Evolutionary conservation across 163 green algal species (phyloP).

Genomic region (Volvox carteri): DNA sequence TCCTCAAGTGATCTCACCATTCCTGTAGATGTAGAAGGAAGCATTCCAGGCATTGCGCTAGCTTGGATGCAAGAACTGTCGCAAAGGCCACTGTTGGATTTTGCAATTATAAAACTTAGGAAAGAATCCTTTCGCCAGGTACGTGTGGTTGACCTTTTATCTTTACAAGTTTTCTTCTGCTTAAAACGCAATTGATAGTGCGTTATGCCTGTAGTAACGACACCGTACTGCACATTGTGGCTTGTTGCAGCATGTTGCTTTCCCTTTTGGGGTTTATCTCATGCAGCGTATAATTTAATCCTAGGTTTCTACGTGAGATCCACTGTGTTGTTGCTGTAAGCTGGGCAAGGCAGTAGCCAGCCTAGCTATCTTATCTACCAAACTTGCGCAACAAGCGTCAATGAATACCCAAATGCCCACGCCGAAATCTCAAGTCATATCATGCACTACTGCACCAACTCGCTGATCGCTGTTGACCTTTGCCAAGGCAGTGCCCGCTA

Average conservation of each 20-base stretch:
- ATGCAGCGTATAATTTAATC: neutral
- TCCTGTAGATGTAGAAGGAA: neutral
- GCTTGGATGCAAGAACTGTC: neutral
- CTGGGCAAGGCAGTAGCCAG: neutral
- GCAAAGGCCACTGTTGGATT: conserved; percentile 4
- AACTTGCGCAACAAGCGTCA: too few species aligned
- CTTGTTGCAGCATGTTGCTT: conserved; percentile 20
- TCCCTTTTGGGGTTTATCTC: neutral
- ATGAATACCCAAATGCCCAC: too few species aligned
- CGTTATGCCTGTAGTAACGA: conserved; percentile 17
- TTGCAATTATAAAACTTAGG: neutral
- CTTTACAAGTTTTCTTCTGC: neutral
- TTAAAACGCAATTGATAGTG: conserved; percentile 8
- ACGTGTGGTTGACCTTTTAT: neutral
- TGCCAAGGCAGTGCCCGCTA: too few species aligned
- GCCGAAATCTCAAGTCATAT: too few species aligned
- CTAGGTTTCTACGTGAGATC: neutral
- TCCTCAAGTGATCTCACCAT: conserved; percentile 21
- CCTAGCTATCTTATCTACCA: neutral
- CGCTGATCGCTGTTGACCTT: too few species aligned
- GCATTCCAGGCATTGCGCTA: neutral
- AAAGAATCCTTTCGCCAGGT: neutral
- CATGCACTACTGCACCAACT: too few species aligned
- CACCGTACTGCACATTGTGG: neutral
- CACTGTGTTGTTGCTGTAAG: neutral